Conservation (phyloP, 805 yeast genomes). For the Wickerhamiella occidentalis region DNA sequence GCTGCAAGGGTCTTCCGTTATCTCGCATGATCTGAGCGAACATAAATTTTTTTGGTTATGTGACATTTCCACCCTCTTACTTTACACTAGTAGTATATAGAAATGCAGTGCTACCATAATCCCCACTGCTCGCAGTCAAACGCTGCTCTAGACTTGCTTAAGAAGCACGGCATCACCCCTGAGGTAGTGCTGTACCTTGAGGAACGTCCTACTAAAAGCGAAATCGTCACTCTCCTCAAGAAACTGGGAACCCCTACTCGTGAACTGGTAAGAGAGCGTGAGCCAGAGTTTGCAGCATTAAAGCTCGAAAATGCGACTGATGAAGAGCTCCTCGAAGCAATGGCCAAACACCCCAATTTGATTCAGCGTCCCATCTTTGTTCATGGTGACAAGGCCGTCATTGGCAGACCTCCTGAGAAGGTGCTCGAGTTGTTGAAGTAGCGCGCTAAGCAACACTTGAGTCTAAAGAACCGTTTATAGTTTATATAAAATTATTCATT, state of each 20-base stretch:
- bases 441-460: too few relatives aligned
- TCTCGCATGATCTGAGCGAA: too few relatives aligned
- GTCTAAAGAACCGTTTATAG: too few relatives aligned
- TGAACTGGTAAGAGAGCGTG: neutral
- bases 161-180: neutral
- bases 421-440: neutral
- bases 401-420: neutral
- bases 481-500: too few relatives aligned
- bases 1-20: too few relatives aligned
- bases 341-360: neutral
- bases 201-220: neutral
- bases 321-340: neutral
- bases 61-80: too few relatives aligned
- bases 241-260: neutral
- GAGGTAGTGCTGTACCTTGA: neutral
- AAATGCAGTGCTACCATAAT: conserved; percentile 1
- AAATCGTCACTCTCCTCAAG: neutral
- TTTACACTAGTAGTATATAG: too few relatives aligned
- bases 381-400: neutral
- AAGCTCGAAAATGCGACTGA: neutral
- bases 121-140: neutral
- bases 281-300: neutral
- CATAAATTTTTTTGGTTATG: too few relatives aligned
- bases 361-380: neutral
- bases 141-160: neutral